These are phyloP conservation scores for Fusarium metavorans DNA, from an alignment of 2,329 filamentous ascomycete genomes.

Conservation along the genomic window DNA sequence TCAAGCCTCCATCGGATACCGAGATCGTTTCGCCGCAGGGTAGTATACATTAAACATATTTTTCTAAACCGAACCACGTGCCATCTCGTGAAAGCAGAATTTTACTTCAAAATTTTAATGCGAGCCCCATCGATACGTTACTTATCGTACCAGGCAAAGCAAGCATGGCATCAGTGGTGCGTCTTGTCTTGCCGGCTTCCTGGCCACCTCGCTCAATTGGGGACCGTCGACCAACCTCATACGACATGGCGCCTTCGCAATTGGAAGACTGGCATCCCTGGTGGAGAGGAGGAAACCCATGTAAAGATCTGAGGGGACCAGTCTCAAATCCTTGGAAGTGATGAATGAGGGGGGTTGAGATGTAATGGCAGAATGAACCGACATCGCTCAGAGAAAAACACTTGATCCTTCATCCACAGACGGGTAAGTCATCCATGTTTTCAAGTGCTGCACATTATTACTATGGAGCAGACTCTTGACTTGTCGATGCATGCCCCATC, in stretches of 20 bases:
- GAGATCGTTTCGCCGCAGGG: slow-evolving; percentile 2
- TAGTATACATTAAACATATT: background rate
- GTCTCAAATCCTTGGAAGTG: background rate
- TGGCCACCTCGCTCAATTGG: slow-evolving; percentile 9
- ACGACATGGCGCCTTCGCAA: slow-evolving; percentile 20
- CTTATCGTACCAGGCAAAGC: background rate
- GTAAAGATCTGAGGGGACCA: slow-evolving; percentile 4
- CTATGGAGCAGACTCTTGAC: background rate
- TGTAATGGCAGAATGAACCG: background rate
- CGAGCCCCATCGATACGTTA: background rate
- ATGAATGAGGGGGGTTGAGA: background rate
- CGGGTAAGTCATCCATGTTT: background rate
- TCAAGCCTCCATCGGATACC: background rate
- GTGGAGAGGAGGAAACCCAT: background rate
- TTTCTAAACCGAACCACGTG: background rate
- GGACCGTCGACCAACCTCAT: slow-evolving; percentile 23
- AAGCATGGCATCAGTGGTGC: slow-evolving; percentile 1
- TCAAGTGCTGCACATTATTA: background rate
- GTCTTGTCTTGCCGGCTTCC: slow-evolving; percentile 12
- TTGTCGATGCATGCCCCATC: background rate
- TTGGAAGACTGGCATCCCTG: background rate
- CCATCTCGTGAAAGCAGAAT: background rate
- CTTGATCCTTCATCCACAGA: background rate
- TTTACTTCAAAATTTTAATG: slow-evolving; percentile 8
- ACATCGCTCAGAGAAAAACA: background rate